A percentile compares a stretch with the other conserved stretches of the same genome.
Evolutionary conservation across 768 basidiomycete genomes (phyloP).

Genomic region (Hysterangium stoloniferum): DNA sequence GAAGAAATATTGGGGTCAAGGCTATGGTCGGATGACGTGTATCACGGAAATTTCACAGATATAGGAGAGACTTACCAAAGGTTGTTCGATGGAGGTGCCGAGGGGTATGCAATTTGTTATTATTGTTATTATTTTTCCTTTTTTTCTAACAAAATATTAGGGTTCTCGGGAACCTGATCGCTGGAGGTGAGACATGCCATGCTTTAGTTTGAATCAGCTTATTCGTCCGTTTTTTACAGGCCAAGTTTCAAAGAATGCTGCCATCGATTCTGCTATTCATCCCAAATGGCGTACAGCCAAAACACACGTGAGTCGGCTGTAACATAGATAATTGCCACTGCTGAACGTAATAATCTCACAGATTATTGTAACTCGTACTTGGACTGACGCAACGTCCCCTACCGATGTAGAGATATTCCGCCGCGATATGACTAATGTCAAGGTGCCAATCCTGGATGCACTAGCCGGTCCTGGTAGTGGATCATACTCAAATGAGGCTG

Average conservation of each 20-base stretch:
- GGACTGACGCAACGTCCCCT: conserved; percentile 1
- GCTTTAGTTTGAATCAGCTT: not conserved
- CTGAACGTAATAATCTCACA: not conserved
- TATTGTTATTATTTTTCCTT: not conserved
- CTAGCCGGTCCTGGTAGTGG: conserved; percentile 16
- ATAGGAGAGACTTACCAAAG: not conserved
- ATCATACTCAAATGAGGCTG: conserved; percentile 30
- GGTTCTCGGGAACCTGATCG: conserved; percentile 10
- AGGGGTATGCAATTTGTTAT: not conserved
- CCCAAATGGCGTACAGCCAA: conserved; percentile 33
- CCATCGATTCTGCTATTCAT: conserved; percentile 26
- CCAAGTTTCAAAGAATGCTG: conserved; percentile 27
- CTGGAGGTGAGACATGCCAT: conserved; percentile 9
- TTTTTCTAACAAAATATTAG: not conserved
- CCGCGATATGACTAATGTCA: not conserved
- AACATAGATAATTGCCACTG: not conserved
- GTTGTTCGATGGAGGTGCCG: not conserved
- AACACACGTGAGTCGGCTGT: conserved; percentile 23
- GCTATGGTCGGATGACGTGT: not conserved
- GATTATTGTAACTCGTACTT: not conserved
- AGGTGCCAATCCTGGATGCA: not conserved
- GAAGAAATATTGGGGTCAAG: not conserved
- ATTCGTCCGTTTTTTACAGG: conserved; percentile 14
- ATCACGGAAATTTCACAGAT: not conserved
- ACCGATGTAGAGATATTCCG: conserved; percentile 15